Percentiles rank a stretch among this genome's conserved stretches.
phyloP scores from a whole-genome alignment of 2,329 filamentous ascomycete genomes.

The Dactylellina haptotyla region DNA sequence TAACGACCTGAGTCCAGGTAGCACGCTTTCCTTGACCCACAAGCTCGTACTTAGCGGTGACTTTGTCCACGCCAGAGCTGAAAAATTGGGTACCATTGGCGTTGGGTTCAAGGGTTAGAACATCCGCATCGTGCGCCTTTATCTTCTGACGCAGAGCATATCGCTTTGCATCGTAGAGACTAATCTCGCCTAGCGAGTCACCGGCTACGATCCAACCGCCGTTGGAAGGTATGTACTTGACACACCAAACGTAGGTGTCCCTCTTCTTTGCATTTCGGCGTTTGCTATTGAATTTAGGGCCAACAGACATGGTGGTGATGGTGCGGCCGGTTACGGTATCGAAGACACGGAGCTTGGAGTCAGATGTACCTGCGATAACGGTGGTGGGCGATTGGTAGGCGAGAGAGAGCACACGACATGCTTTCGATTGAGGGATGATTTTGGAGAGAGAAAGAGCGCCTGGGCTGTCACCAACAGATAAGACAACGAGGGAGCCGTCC shows the following conservation, averaged over 20 bases:
- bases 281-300: constrained; percentile 74
- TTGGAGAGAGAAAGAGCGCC: constrained; percentile 34
- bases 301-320: constrained; percentile 84
- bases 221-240: constrained; percentile 77
- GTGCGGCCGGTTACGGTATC: constrained; percentile 81
- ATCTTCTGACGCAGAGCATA: constrained; percentile 88
- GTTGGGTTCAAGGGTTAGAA: constrained; percentile 85
- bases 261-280: constrained; percentile 63
- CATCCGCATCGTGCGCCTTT: constrained; percentile 86
- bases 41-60: constrained; percentile 83
- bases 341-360: constrained; percentile 91
- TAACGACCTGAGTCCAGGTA: constrained; percentile 86
- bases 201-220: constrained; percentile 82
- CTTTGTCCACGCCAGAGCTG: constrained; percentile 90
- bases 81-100: constrained; percentile 81
- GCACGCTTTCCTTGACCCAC: constrained; percentile 68
- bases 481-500: constrained; percentile 86
- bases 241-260: constrained; percentile 90
- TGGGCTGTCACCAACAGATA: constrained; percentile 80
- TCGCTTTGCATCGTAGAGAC: constrained; percentile 92
- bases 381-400: constrained; percentile 85
- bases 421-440: constrained; percentile 50
- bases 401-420: constrained; percentile 77
- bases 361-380: constrained; percentile 91
- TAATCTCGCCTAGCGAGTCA: constrained; percentile 91